A percentile compares a stretch with the other conserved stretches of the same genome.
These are phyloP conservation scores for Saccharomycopsis olivae DNA, from an alignment of 805 yeast species.

Conservation along the genomic window DNA sequence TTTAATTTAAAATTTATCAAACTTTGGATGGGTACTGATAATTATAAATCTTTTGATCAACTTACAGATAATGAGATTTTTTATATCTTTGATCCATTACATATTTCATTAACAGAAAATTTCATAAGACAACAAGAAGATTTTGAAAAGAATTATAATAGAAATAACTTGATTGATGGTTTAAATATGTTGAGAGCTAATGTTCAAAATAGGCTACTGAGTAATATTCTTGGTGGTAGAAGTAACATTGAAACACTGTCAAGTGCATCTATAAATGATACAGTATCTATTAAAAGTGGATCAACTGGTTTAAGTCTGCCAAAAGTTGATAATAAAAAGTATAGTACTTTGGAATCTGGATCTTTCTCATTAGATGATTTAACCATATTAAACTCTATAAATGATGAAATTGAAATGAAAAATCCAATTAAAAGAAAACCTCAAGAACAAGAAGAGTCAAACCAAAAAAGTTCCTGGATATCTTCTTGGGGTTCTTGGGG, in stretches of 20 bases:
- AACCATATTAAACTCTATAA: conserved; percentile 12
- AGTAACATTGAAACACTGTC: too few species aligned
- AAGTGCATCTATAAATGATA: too few species aligned
- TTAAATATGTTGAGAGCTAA: conserved; percentile 13
- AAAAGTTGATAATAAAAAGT: conserved; percentile 9
- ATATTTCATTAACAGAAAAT: conserved; percentile 21
- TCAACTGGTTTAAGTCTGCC: not conserved
- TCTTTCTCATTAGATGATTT: conserved; percentile 18
- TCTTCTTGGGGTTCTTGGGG: conserved; percentile 17
- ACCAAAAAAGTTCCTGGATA: conserved; percentile 6
- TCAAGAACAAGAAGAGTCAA: not conserved
- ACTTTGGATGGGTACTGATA: conserved; percentile 45
- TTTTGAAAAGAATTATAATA: conserved; percentile 7
- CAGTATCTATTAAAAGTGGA: not conserved
- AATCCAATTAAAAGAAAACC: conserved; percentile 7
- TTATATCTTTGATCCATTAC: conserved; percentile 43
- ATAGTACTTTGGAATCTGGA: conserved; percentile 12
- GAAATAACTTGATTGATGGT: conserved; percentile 14
- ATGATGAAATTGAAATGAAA: conserved; percentile 17
- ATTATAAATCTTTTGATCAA: conserved; percentile 42
- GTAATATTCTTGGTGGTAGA: conserved; percentile 3
- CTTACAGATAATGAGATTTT: conserved; percentile 62
- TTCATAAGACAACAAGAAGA: conserved; percentile 12
- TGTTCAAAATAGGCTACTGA: conserved; percentile 14
- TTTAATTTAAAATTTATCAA: conserved; percentile 38